Percentiles rank a stretch among this genome's conserved stretches.
phyloP scores from a whole-genome alignment of 139 green algal species.

The Closterium sp. region DNA sequence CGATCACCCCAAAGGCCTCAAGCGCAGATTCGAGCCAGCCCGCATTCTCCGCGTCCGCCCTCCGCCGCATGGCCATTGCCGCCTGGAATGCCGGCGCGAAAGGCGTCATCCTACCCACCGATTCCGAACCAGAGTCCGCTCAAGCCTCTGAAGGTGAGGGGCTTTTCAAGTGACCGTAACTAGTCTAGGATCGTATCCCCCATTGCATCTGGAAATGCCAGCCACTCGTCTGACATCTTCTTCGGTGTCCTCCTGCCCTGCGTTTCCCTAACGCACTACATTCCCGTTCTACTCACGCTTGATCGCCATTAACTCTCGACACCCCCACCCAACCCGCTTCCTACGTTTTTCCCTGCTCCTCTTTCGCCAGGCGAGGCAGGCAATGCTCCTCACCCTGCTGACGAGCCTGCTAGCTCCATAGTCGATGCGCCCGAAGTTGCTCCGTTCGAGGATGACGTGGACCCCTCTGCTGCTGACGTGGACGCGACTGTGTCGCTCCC shows the following conservation, averaged over 20 bases:
- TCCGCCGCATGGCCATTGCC: background rate
- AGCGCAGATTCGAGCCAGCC: background rate
- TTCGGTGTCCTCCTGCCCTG: background rate
- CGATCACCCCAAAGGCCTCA: background rate
- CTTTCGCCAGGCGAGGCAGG: no score
- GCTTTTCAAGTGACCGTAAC: no score
- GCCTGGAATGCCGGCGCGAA: background rate
- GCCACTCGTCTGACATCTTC: no score
- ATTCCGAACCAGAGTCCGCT: background rate
- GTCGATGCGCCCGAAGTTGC: background rate
- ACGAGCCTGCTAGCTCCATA: background rate
- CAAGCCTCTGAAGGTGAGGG: background rate
- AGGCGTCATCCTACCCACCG: background rate
- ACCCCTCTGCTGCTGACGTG: background rate
- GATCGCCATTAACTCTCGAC: background rate
- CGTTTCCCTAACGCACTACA: background rate
- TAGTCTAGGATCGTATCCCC: no score
- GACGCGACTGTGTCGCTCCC: background rate
- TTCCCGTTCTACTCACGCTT: no score
- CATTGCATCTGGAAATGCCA: no score
- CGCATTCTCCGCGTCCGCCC: background rate
- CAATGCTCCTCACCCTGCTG: background rate
- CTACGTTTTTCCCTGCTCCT: no score
- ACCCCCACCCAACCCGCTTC: background rate
- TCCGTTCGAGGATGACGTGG: background rate